A percentile compares a stretch with the other conserved stretches of the same genome.
Evolutionary conservation across 768 basidiomycete species (phyloP).

Genomic region (Collybia sp.): DNA sequence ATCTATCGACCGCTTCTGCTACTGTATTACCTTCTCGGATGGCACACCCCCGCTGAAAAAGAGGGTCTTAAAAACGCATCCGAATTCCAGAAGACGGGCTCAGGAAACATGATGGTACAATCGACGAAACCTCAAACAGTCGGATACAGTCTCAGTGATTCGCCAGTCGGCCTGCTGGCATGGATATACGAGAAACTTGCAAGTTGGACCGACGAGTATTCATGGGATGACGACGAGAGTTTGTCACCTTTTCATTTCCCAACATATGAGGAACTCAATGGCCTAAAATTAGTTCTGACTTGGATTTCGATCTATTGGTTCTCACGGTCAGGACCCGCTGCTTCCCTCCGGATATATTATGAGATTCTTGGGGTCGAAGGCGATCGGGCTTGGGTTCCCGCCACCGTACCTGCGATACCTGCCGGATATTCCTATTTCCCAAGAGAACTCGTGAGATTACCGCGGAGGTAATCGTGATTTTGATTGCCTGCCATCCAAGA

Average conservation of each 20-base stretch:
- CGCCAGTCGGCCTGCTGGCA: too few species aligned
- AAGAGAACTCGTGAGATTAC: conserved; percentile 28
- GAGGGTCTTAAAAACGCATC: too few species aligned
- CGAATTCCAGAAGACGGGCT: too few species aligned
- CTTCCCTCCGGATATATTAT: conserved; percentile 54
- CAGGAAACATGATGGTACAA: conserved; percentile 38
- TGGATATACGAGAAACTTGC: conserved; percentile 48
- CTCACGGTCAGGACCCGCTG: conserved; percentile 53
- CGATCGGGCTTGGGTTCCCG: conserved; percentile 8
- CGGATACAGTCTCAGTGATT: conserved; percentile 48
- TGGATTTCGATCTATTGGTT: too few species aligned
- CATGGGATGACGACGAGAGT: conserved; percentile 58
- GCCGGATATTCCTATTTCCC: conserved; percentile 51
- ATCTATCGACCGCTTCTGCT: conserved; percentile 19
- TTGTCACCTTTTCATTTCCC: too few species aligned
- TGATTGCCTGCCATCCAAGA: background rate
- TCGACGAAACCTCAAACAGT: conserved; percentile 47
- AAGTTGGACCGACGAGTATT: conserved; percentile 55
- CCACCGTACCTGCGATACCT: conserved; percentile 46
- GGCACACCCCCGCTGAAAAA: too few species aligned
- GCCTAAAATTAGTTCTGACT: too few species aligned
- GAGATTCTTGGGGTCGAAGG: conserved; percentile 25
- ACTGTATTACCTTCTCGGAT: too few species aligned
- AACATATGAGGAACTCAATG: too few species aligned
- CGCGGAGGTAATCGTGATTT: conserved; percentile 12